Conservation (phyloP, 129 eudicot species). For the Helianthus tuberosus region DNA sequence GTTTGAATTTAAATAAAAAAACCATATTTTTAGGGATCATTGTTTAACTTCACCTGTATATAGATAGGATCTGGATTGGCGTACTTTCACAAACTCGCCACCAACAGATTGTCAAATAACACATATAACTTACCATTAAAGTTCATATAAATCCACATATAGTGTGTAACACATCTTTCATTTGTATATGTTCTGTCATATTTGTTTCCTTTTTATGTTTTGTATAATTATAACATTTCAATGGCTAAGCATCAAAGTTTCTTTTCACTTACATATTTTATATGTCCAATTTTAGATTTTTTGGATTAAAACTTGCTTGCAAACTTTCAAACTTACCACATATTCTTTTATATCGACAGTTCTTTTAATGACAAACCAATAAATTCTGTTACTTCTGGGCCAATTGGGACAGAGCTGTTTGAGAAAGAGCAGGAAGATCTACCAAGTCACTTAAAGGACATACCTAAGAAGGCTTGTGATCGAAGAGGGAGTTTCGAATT, state of each 20-base stretch:
- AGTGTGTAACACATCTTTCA: too few relatives aligned
- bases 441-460: slow-evolving; percentile 79
- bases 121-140: too few relatives aligned
- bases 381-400: slow-evolving; percentile 65
- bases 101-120: too few relatives aligned
- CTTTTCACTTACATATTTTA: background rate
- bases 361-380: slow-evolving; percentile 95
- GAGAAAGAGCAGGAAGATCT: slow-evolving; percentile 97
- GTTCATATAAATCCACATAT: too few relatives aligned
- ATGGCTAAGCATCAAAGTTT: background rate
- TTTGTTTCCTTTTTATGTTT: too few relatives aligned
- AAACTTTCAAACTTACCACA: background rate
- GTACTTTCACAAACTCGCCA: too few relatives aligned
- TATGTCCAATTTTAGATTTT: background rate
- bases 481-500: slow-evolving; percentile 65
- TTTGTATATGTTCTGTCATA: too few relatives aligned
- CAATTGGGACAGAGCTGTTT: slow-evolving; percentile 85
- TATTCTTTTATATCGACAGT: slow-evolving; percentile 30
- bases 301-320: too few relatives aligned
- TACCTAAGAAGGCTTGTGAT: slow-evolving; percentile 99
- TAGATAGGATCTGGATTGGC: too few relatives aligned
- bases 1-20: too few relatives aligned
- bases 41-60: too few relatives aligned
- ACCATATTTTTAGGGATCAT: too few relatives aligned
- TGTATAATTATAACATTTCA: background rate